Conservation (phyloP, 148 eudicot species). For the Vaccinium macrocarpon region DNA sequence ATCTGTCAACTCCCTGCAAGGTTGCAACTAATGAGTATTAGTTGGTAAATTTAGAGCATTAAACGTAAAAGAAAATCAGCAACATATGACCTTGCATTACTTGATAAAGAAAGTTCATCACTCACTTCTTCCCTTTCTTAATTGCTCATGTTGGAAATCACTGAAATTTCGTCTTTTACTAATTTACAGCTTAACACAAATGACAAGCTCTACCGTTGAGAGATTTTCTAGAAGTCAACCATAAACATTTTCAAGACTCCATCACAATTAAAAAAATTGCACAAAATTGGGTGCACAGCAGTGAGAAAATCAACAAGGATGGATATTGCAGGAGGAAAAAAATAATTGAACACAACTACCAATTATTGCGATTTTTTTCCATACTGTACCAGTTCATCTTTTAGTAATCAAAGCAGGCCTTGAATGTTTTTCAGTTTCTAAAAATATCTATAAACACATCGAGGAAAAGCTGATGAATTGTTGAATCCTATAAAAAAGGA, state of each 20-base stretch:
- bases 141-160: neutral
- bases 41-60: neutral
- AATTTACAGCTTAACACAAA: neutral
- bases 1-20: constrained; percentile 28
- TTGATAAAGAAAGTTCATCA: neutral
- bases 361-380: neutral
- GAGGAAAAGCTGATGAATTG: neutral
- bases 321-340: neutral
- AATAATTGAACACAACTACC: neutral
- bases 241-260: neutral
- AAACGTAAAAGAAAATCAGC: neutral
- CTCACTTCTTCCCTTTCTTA: neutral
- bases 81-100: neutral
- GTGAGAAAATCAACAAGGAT: neutral
- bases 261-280: neutral
- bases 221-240: neutral
- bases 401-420: neutral
- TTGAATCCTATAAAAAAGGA: neutral
- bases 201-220: neutral
- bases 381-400: neutral
- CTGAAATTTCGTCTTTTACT: neutral
- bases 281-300: neutral
- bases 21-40: constrained; percentile 1
- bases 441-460: neutral
- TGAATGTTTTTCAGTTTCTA: neutral